Evolutionary conservation across 148 eudicot species (phyloP).

Genomic region (Arctostaphylos glauca): DNA sequence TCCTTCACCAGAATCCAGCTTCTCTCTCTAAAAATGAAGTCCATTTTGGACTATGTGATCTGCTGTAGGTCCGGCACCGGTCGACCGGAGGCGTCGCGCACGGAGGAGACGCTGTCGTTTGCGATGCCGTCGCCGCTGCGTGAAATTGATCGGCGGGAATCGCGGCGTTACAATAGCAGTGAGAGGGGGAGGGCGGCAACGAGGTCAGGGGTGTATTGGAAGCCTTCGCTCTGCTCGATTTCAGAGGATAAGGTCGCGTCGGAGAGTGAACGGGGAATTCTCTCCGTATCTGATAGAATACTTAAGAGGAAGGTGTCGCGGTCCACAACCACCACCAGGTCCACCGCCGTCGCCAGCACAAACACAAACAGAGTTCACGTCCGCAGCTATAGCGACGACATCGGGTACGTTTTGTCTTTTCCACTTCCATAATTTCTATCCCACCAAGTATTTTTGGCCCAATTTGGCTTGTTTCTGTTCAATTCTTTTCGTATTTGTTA

Average conservation of each 20-base stretch:
- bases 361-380: background rate
- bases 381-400: background rate
- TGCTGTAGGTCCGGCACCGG: background rate
- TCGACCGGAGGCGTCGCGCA: background rate
- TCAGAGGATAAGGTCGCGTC: background rate
- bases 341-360: background rate
- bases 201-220: background rate
- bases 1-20: too few species aligned
- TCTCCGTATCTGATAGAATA: background rate
- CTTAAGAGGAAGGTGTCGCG: background rate
- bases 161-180: background rate
- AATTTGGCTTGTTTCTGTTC: too few species aligned
- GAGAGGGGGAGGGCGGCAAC: background rate
- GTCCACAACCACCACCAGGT: background rate
- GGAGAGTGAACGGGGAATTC: background rate
- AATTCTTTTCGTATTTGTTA: too few species aligned
- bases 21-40: background rate
- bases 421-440: too few species aligned
- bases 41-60: background rate
- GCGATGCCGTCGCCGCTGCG: background rate
- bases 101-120: background rate
- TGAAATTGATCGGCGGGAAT: background rate
- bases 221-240: background rate
- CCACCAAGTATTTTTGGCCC: too few species aligned
- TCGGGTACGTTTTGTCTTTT: background rate